Evolutionary conservation across 768 basidiomycete species (phyloP), one percentile per base, ranked within the genome.

Genomic region (Udeniomyces megalosporus): DNA sequence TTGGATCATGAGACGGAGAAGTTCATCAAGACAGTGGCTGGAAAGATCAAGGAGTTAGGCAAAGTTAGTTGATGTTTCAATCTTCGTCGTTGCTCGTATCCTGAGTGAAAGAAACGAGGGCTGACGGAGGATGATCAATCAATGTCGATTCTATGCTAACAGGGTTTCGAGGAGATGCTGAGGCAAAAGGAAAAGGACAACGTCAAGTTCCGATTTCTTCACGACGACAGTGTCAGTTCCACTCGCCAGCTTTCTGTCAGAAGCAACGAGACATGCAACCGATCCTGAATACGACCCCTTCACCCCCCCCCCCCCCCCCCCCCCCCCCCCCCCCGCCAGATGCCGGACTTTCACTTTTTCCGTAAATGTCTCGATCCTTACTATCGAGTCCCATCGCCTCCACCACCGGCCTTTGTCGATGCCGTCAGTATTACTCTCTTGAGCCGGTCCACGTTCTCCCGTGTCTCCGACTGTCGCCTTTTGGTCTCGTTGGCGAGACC

Each of bases 21-120:
- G 14, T 93, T 96, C 68, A 84, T 99, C 63, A 80, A 82, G 50
- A 86, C 85, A 15, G 89, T 95, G 4, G 89, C 90, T 22, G 80
- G 80, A 3, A 85, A 89, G 72, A 83, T 95, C 12, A 83, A 82
- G 69, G 84, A 85, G 0, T 86, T 90, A 70, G 91, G 84, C 34
- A 70, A 75, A 4, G 38, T 42, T 8, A 80, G 81, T 57, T 42
- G 38, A 8, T 42, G 38, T 42, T 17, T 42, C 38, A 8, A 8
- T 42, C 38, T 42, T 42, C 38, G 8, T 17, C 17, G 10, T 42
- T 42, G 10, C 38, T 42, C 38, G n/a, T n/a, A n/a, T n/a, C n/a
- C n/a, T n/a, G n/a, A n/a, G n/a, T n/a, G n/a, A n/a, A n/a, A n/a
- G n/a, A n/a, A n/a, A n/a, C n/a, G n/a, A n/a, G n/a, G n/a, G n/a